Conservation (phyloP, 2,329 filamentous ascomycete genomes). For the Trichoderma polysporum region DNA sequence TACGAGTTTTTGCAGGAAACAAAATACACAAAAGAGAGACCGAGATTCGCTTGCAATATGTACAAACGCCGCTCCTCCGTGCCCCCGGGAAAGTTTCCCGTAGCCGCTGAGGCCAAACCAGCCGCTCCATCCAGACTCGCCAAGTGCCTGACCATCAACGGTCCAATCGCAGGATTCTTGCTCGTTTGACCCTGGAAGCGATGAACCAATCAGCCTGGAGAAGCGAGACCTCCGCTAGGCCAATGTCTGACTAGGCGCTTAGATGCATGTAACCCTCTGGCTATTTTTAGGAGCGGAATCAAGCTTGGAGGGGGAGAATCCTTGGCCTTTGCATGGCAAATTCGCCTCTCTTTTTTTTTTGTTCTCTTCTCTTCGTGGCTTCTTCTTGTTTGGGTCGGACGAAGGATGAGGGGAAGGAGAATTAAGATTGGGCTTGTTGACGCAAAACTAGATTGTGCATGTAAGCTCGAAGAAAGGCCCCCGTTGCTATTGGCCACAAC, state of each 20-base stretch:
- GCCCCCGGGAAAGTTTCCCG: not conserved
- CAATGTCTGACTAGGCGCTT: constrained; percentile 14
- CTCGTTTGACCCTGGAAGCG: not conserved
- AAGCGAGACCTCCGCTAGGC: constrained; percentile 2
- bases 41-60: not conserved
- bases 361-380: no score
- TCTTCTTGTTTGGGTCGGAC: not conserved
- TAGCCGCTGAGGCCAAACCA: not conserved
- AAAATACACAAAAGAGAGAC: not conserved
- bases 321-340: not conserved
- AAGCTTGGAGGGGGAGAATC: no score
- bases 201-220: not conserved
- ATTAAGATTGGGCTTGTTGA: not conserved
- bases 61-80: not conserved
- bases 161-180: constrained; percentile 6
- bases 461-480: not conserved
- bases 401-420: no score
- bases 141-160: not conserved
- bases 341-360: not conserved
- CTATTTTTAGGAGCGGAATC: constrained; percentile 7
- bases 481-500: not conserved
- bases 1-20: not conserved
- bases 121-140: not conserved
- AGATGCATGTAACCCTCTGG: not conserved
- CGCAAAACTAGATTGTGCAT: not conserved